A percentile compares a stretch with the other conserved stretches of the same genome.
Evolutionary conservation across 768 basidiomycete genomes (phyloP).

Genomic region (Thelephora ganbajun): DNA sequence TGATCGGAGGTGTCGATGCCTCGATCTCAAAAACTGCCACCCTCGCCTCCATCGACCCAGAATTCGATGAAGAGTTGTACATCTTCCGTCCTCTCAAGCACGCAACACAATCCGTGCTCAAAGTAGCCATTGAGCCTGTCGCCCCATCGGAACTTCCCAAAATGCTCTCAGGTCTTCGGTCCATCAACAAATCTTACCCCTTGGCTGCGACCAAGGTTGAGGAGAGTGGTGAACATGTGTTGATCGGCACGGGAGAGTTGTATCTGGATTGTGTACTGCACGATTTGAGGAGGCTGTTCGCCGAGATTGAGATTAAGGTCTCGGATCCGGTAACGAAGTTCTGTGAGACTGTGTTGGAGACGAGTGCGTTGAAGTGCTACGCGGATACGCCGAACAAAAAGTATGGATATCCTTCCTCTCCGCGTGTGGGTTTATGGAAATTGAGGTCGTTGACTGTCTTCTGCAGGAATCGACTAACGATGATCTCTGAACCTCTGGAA

Average conservation of each 20-base stretch:
- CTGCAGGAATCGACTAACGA: slow-evolving; percentile 87
- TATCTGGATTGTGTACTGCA: slow-evolving; percentile 97
- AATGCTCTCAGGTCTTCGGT: slow-evolving; percentile 93
- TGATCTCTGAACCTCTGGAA: slow-evolving; percentile 98
- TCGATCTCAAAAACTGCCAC: slow-evolving; percentile 96
- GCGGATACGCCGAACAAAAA: slow-evolving; percentile 99
- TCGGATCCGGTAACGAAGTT: slow-evolving; percentile 98
- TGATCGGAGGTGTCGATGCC: slow-evolving; percentile 85
- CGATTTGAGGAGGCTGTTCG: slow-evolving; percentile 80
- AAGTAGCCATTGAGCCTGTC: slow-evolving; percentile 97
- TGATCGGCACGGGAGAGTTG: slow-evolving; percentile 93
- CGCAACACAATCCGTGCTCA: slow-evolving; percentile 92
- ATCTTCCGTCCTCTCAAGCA: slow-evolving; percentile 96
- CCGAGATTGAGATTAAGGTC: slow-evolving; percentile 99
- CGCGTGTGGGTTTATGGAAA: slow-evolving; percentile 1
- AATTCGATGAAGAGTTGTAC: slow-evolving; percentile 61
- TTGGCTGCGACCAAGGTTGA: slow-evolving; percentile 92
- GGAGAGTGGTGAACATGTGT: slow-evolving; percentile 94
- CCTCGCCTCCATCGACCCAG: slow-evolving; percentile 51
- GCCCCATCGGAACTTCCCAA: slow-evolving; percentile 96
- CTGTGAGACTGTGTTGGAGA: slow-evolving; percentile 96
- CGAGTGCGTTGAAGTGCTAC: slow-evolving; percentile 95
- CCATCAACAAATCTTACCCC: slow-evolving; percentile 96
- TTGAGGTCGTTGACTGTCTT: slow-evolving; percentile 7
- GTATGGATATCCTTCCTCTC: slow-evolving; percentile 28